A percentile compares a stretch with the other conserved stretches of the same genome.
These are phyloP conservation scores for Pyrenochaeta sp. DNA, from an alignment of 2,329 filamentous ascomycete species.

Conservation along the genomic window DNA sequence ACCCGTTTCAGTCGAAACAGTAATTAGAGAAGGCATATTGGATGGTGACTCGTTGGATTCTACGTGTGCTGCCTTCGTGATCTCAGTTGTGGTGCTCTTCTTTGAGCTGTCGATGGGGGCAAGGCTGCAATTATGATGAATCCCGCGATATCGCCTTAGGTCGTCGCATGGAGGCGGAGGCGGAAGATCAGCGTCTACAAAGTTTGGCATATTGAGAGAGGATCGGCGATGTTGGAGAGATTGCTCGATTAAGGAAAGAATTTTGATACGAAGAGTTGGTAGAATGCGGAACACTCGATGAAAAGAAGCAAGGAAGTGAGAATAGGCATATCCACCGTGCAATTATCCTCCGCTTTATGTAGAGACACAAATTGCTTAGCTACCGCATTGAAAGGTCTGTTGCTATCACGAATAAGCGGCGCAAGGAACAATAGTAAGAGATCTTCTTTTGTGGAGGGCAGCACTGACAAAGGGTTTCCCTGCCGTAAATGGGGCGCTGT, in stretches of 20 bases:
- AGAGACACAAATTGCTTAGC: too few species aligned
- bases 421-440: constrained; percentile 1
- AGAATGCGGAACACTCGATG: not conserved
- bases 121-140: not conserved
- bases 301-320: not conserved
- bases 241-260: not conserved
- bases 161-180: not conserved
- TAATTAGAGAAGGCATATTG: not conserved
- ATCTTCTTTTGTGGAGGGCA: not conserved
- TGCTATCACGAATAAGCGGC: not conserved
- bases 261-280: not conserved
- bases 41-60: not conserved
- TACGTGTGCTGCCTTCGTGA: not conserved
- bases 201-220: not conserved
- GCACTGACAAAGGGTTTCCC: not conserved
- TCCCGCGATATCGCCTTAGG: not conserved
- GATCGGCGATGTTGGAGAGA: too few species aligned
- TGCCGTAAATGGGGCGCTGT: not conserved
- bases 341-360: not conserved
- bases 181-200: not conserved
- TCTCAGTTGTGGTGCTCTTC: not conserved
- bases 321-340: not conserved
- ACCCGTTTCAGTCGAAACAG: not conserved
- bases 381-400: not conserved
- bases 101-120: not conserved